Conservation (phyloP, 805 yeast species). For the Spathaspora sp. region DNA sequence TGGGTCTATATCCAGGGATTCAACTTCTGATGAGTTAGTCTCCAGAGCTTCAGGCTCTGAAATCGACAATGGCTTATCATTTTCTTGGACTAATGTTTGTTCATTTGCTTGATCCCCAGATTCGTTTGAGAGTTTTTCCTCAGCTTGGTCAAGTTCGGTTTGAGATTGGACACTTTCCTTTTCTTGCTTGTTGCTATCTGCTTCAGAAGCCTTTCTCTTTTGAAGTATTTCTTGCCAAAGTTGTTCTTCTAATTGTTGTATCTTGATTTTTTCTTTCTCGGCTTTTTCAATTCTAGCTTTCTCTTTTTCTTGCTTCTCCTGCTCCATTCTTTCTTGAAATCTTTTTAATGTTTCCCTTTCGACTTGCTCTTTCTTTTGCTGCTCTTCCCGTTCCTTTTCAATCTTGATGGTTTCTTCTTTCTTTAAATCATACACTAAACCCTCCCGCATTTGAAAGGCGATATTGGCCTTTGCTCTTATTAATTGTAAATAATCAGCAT, state of each 20-base stretch:
- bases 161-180: neutral
- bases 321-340: slow-evolving; percentile 6
- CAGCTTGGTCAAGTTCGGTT: neutral
- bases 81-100: neutral
- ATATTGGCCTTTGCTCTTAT: slow-evolving; percentile 42
- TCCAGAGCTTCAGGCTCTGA: neutral
- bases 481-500: slow-evolving; percentile 51
- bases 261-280: neutral
- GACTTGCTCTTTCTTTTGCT: slow-evolving; percentile 23
- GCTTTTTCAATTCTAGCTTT: neutral
- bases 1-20: neutral
- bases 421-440: slow-evolving; percentile 8
- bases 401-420: slow-evolving; percentile 1
- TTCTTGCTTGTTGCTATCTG: neutral
- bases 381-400: slow-evolving; percentile 13
- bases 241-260: neutral
- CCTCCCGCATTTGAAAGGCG: slow-evolving; percentile 39
- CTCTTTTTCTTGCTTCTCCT: neutral
- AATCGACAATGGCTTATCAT: neutral
- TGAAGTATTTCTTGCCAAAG: neutral
- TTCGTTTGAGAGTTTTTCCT: neutral
- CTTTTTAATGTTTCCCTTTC: slow-evolving; percentile 20
- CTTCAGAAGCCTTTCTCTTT: neutral
- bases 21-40: neutral
- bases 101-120: neutral